Percentiles rank a stretch among this genome's conserved stretches.
Evolutionary conservation across 495 filamentous ascomycete genomes (phyloP).

Genomic region (Lophium mytilinum): DNA sequence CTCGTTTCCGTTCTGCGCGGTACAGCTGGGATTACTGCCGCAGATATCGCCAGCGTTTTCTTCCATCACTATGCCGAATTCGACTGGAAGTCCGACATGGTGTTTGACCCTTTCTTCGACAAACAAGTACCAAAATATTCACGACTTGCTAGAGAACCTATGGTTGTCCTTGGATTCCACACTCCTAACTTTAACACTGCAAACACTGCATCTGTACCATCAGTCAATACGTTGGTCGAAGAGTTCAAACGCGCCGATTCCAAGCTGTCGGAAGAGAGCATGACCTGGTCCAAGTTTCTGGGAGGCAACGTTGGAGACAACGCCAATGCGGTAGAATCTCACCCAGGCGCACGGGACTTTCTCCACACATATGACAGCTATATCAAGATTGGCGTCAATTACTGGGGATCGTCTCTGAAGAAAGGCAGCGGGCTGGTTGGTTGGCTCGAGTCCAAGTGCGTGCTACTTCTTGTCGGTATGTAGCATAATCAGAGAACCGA

Average conservation of each 20-base stretch:
- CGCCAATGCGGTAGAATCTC: background rate
- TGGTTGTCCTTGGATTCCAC: constrained; percentile 48
- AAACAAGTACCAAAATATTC: constrained; percentile 36
- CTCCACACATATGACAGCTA: constrained; percentile 40
- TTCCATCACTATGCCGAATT: constrained; percentile 51
- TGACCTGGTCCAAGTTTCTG: constrained; percentile 40
- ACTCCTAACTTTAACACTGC: constrained; percentile 48
- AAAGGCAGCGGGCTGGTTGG: constrained; percentile 42
- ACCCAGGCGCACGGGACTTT: constrained; percentile 34
- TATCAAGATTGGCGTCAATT: constrained; percentile 45
- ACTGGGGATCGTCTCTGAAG: constrained; percentile 44
- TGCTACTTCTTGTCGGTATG: constrained; percentile 43
- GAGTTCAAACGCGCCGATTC: constrained; percentile 42
- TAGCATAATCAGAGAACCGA: background rate
- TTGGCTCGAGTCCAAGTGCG: constrained; percentile 48
- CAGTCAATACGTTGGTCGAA: constrained; percentile 38
- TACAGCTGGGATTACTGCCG: constrained; percentile 24
- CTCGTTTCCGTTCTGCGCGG: constrained; percentile 28
- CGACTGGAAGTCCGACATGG: constrained; percentile 41
- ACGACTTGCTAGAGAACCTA: constrained; percentile 44
- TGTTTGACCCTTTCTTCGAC: constrained; percentile 47
- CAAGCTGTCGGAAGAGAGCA: constrained; percentile 25
- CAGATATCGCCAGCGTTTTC: constrained; percentile 44
- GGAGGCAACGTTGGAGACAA: constrained; percentile 7
- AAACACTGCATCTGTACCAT: constrained; percentile 39